These are phyloP conservation scores for Sugiyamaella paludigena DNA, from an alignment of 1,139 yeast species.

Conservation along the genomic window DNA sequence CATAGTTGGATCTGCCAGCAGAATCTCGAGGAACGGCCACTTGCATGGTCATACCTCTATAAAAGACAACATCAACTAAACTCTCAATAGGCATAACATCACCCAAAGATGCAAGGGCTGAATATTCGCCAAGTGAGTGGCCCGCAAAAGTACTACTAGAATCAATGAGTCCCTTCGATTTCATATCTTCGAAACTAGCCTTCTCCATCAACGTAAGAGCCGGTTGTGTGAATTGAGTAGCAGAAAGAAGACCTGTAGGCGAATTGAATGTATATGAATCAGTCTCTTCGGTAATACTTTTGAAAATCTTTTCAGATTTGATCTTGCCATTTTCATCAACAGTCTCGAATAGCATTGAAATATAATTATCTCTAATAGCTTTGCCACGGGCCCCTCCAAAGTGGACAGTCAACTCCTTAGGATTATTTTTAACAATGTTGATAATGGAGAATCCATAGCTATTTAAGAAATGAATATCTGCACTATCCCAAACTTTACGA, in stretches of 20 bases:
- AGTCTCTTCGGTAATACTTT: constrained; percentile 78
- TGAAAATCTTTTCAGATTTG: constrained; percentile 91
- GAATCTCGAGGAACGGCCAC: constrained; percentile 98
- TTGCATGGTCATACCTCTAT: constrained; percentile 99
- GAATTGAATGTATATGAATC: constrained; percentile 86
- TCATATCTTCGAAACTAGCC: constrained; percentile 97
- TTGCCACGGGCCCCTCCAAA: constrained; percentile 99
- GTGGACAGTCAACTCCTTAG: constrained; percentile 90
- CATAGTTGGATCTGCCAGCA: constrained; percentile 93
- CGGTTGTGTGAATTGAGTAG: constrained; percentile 99
- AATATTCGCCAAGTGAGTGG: constrained; percentile 98
- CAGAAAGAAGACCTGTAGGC: constrained; percentile 92
- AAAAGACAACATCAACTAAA: constrained; percentile 95
- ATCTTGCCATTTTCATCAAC: constrained; percentile 80
- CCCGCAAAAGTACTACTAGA: constrained; percentile 95
- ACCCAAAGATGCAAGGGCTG: constrained; percentile 94
- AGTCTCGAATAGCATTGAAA: constrained; percentile 96
- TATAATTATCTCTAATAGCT: constrained; percentile 88
- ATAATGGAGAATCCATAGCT: constrained; percentile 96
- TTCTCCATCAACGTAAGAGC: constrained; percentile 99
- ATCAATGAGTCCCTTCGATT: constrained; percentile 92
- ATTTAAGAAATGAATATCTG: constrained; percentile 86
- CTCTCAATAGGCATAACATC: constrained; percentile 99
- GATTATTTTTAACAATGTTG: constrained; percentile 93
- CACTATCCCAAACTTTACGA: constrained; percentile 94